phyloP scores from a whole-genome alignment of 805 yeast species.

The Kregervanrija delftensis region DNA sequence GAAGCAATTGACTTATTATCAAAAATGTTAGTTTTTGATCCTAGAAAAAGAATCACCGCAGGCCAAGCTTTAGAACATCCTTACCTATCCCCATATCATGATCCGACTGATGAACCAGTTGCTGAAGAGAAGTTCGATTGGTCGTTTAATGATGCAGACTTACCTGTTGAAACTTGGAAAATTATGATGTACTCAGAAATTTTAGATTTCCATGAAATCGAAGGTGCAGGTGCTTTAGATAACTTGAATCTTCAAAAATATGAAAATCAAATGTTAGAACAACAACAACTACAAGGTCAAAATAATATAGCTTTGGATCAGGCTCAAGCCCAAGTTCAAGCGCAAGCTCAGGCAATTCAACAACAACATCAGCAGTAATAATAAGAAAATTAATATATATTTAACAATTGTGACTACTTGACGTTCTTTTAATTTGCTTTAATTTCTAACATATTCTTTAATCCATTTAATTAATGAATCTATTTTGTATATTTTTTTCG shows the following conservation, averaged over 20 bases:
- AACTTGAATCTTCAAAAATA: slow-evolving; percentile 10
- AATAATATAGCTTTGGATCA: slow-evolving; percentile 8
- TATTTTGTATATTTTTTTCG: neutral
- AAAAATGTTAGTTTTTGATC: slow-evolving; percentile 91
- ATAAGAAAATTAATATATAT: neutral
- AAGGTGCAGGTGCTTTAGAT: slow-evolving; percentile 31
- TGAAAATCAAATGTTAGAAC: slow-evolving; percentile 20
- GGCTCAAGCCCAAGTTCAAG: slow-evolving; percentile 4
- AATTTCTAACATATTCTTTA: too few relatives aligned
- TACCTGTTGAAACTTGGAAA: slow-evolving; percentile 97
- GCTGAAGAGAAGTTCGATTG: slow-evolving; percentile 93
- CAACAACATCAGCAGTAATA: neutral
- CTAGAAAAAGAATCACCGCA: slow-evolving; percentile 89
- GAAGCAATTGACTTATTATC: slow-evolving; percentile 84
- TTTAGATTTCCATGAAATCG: slow-evolving; percentile 90
- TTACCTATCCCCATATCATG: slow-evolving; percentile 91
- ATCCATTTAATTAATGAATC: neutral
- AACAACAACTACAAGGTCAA: slow-evolving; percentile 16
- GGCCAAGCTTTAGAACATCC: slow-evolving; percentile 86
- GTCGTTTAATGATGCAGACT: slow-evolving; percentile 96
- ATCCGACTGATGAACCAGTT: slow-evolving; percentile 93
- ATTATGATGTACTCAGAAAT: slow-evolving; percentile 99
- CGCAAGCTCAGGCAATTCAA: slow-evolving; percentile 5
- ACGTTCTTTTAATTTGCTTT: too few relatives aligned
- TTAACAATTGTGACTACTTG: too few relatives aligned